Evolutionary conservation across 257 asterid genomes (phyloP), one percentile per base, ranked within the genome.

Genomic region (Striga asiatica): DNA sequence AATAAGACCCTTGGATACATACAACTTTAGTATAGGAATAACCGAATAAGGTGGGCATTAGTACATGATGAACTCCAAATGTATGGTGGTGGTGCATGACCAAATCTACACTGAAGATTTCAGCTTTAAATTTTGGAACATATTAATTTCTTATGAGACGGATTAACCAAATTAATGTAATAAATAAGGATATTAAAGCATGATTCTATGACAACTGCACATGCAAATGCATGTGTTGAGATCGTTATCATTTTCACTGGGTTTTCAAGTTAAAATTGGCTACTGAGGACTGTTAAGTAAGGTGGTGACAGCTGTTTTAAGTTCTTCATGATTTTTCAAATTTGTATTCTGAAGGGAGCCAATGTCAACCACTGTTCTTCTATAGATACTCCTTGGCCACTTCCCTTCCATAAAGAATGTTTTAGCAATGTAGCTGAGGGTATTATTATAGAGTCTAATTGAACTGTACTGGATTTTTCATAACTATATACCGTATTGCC

Each of bases 21-120:
- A 11, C 7, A 11, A 9, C 17, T 27, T 9, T 29, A 16, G 10
- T 52, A 25, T 29, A 53, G 51, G 45, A 29, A 19, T 31, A 31
- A 31, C 29, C 27, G 45, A 29, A 19, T 31, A 31, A 31, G 58
- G 17, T 9, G 28, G 28, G 11, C 32, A 16, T 18, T 29, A 53
- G 19, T 52, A 16, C 27, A 17, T 52, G 54, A 52, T 55, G 49
- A 37, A 22, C 34, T 37, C 59, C 46, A 32, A 54, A 34, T 19
- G n/a, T n/a, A 17, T 32, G 19, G 39, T 5, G 22, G 10, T 20
- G 39, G 18, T 17, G 29, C 43, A 32, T 53, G 17, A 32, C 12
- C 35, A 13, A 25, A 50, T 50, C n/a, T 18, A 25, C 39, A 7
- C 9, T 14, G 24, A 28, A 29, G 5, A 51, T 8, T 25, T 27